Conservation (phyloP, 2,329 filamentous ascomycete species). For the Hypomyces perniciosus region DNA sequence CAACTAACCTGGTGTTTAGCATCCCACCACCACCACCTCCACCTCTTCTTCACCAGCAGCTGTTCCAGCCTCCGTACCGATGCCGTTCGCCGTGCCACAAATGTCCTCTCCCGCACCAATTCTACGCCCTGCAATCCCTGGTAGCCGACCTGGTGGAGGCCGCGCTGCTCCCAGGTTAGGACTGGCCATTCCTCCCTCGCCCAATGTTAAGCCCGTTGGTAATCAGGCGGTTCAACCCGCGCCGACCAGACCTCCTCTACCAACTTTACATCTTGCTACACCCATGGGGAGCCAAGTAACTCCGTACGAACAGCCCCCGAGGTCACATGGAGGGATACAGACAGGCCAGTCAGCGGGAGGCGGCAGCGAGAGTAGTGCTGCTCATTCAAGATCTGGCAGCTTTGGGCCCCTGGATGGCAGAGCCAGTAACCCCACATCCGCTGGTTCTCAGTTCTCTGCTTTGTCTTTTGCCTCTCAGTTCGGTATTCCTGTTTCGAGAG, state of each 20-base stretch:
- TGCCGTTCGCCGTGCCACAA: constrained; percentile 39
- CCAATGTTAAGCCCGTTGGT: constrained; percentile 70
- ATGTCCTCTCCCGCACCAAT: constrained; percentile 76
- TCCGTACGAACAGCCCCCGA: constrained; percentile 60
- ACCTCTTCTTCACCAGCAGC: constrained; percentile 9
- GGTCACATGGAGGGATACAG: constrained; percentile 45
- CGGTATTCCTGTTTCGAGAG: constrained; percentile 59
- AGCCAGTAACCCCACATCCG: constrained; percentile 75
- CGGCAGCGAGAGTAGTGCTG: constrained; percentile 72
- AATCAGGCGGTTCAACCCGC: constrained; percentile 35
- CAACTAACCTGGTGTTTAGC: constrained; percentile 7
- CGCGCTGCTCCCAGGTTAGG: constrained; percentile 72
- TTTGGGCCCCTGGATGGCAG: constrained; percentile 72
- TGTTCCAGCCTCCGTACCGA: constrained; percentile 25
- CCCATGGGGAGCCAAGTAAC: constrained; percentile 75
- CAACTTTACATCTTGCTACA: constrained; percentile 78
- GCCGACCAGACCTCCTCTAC: constrained; percentile 50
- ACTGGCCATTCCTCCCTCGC: constrained; percentile 83
- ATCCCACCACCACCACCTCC: constrained; percentile 6
- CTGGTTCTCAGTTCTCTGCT: constrained; percentile 79
- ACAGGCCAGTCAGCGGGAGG: constrained; percentile 64
- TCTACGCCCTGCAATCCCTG: constrained; percentile 75
- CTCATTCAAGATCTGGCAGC: constrained; percentile 77
- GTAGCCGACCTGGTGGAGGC: constrained; percentile 55
- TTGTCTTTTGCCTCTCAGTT: constrained; percentile 72